Percentiles rank a stretch among this genome's conserved stretches.
phyloP scores from a whole-genome alignment of 2,329 filamentous ascomycete species.

The Paracamarosporium sp. region DNA sequence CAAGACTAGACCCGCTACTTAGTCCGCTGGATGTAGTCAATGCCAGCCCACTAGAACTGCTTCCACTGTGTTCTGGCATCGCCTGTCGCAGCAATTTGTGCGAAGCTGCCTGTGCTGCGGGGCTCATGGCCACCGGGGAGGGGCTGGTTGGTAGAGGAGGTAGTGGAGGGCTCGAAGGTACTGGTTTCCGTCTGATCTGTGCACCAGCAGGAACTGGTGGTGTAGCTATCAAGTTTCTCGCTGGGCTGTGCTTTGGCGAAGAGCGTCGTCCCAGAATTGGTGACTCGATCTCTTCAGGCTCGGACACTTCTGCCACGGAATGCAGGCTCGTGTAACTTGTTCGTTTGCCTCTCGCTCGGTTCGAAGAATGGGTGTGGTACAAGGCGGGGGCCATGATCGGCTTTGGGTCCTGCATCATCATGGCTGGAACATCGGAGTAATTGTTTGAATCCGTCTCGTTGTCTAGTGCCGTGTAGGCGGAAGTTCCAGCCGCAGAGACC shows the following conservation, averaged over 20 bases:
- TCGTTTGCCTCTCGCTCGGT: constrained; percentile 38
- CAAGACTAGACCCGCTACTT: constrained; percentile 11
- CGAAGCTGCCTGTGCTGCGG: constrained; percentile 26
- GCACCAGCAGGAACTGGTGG: constrained; percentile 20
- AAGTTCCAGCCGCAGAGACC: constrained; percentile 3
- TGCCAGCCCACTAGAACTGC: constrained; percentile 30
- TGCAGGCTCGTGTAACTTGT: constrained; percentile 41
- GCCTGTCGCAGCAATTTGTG: constrained; percentile 29
- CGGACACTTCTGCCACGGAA: constrained; percentile 39
- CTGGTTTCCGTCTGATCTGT: constrained; percentile 36
- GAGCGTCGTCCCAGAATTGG: constrained; percentile 23
- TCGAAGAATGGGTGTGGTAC: constrained; percentile 43
- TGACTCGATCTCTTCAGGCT: constrained; percentile 38
- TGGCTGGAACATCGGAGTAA: constrained; percentile 14
- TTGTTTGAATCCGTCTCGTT: constrained; percentile 2
- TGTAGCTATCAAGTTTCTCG: constrained; percentile 14
- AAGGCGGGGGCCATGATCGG: constrained; percentile 35
- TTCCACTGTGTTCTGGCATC: constrained; percentile 31
- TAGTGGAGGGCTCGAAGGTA: constrained; percentile 18
- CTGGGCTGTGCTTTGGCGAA: constrained; percentile 7
- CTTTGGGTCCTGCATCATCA: constrained; percentile 22
- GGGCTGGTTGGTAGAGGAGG: not conserved
- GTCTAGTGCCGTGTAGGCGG: not conserved
- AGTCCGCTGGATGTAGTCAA: constrained; percentile 13
- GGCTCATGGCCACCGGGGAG: constrained; percentile 13